phyloP scores from a whole-genome alignment of 208 protist species.

The Acanthamoeba healyi region DNA sequence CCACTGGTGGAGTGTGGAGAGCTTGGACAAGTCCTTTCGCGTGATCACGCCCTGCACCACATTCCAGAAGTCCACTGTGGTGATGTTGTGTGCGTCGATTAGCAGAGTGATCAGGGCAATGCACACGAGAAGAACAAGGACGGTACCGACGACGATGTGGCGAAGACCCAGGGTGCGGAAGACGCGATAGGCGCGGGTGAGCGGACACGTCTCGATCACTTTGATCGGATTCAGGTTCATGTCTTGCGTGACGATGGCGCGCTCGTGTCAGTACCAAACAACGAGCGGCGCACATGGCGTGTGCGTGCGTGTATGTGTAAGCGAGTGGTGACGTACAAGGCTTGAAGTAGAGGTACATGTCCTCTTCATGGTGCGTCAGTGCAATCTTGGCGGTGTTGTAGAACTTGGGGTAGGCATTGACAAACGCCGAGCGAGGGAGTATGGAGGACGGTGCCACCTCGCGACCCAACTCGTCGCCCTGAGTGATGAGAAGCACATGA shows the following conservation, averaged over 20 bases:
- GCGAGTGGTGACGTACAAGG: slow-evolving; percentile 2
- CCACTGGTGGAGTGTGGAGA: slow-evolving; percentile 1
- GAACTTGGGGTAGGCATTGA: slow-evolving; percentile 57
- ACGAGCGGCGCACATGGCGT: too few species aligned
- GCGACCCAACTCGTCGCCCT: background rate
- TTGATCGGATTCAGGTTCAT: slow-evolving; percentile 60
- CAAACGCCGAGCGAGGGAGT: background rate
- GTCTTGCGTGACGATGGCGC: background rate
- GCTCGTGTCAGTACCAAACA: background rate
- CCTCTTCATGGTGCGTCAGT: background rate
- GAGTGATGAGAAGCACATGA: background rate
- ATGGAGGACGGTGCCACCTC: background rate
- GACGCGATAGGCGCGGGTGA: slow-evolving; percentile 45
- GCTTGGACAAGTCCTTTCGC: slow-evolving; percentile 46
- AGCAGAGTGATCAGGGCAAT: background rate
- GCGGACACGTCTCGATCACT: slow-evolving; percentile 22
- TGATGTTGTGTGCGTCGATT: background rate
- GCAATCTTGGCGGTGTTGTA: background rate
- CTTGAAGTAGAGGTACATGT: slow-evolving; percentile 34
- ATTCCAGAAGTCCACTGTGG: slow-evolving; percentile 1
- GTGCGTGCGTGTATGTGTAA: too few species aligned
- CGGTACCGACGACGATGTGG: slow-evolving; percentile 31
- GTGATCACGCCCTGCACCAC: slow-evolving; percentile 54
- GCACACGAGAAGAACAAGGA: background rate
- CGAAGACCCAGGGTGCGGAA: slow-evolving; percentile 45